Percentiles rank a stretch among this genome's conserved stretches.
Conservation (phyloP, 192 early-diverging fungal genomes). For the Lobosporangium transversale region DNA sequence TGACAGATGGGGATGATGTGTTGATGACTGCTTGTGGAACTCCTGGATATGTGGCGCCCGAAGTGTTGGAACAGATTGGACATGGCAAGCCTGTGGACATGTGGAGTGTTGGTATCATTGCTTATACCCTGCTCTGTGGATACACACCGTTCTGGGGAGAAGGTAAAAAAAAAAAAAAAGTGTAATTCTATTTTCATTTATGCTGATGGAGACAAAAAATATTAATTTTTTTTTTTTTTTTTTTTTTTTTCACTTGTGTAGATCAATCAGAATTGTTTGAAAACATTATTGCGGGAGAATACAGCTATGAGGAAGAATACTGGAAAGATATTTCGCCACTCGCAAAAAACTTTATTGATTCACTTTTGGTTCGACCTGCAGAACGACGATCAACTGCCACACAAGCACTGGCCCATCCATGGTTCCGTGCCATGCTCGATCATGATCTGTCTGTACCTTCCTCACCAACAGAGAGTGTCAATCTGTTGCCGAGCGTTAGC, state of each 20-base stretch:
- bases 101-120: slow-evolving; percentile 94
- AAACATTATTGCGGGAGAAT: slow-evolving; percentile 73
- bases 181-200: slow-evolving; percentile 31
- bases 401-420: slow-evolving; percentile 86
- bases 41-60: slow-evolving; percentile 88
- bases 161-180: slow-evolving; percentile 14
- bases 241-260: slow-evolving; percentile 5
- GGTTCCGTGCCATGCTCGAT: slow-evolving; percentile 67
- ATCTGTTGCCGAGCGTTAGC: slow-evolving; percentile 31
- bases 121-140: slow-evolving; percentile 86
- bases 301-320: slow-evolving; percentile 76
- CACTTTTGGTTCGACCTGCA: slow-evolving; percentile 74
- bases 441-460: slow-evolving; percentile 30
- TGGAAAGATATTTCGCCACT: slow-evolving; percentile 84
- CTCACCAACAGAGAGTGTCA: slow-evolving; percentile 35
- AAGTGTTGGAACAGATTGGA: slow-evolving; percentile 85
- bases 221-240: neutral
- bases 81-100: slow-evolving; percentile 95
- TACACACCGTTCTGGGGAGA: slow-evolving; percentile 79
- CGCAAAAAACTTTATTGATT: slow-evolving; percentile 81
- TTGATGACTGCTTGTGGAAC: slow-evolving; percentile 91
- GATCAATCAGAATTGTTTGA: slow-evolving; percentile 72
- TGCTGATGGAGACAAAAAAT: no score
- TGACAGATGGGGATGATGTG: slow-evolving; percentile 78
- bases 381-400: slow-evolving; percentile 77